Evolutionary conservation across 1,284 basidiomycete species (phyloP).

Genomic region (Earliella scabrosa): DNA sequence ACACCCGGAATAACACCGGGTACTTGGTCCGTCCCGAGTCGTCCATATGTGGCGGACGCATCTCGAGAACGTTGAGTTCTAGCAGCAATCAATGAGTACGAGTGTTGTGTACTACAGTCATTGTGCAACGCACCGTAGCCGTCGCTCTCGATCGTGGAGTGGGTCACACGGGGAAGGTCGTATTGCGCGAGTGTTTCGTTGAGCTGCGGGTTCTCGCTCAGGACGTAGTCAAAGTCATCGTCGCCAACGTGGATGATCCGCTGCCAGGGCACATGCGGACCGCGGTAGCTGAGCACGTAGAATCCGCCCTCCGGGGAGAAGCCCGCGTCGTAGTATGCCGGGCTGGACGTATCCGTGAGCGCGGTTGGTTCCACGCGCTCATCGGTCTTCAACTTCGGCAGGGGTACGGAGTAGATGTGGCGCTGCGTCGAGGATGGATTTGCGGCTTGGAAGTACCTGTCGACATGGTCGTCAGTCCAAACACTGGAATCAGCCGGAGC

Average conservation of each 20-base stretch:
- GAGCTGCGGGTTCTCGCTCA: conserved; percentile 77
- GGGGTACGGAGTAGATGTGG: conserved; percentile 78
- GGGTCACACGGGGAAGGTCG: conserved; percentile 72
- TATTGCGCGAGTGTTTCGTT: conserved; percentile 75
- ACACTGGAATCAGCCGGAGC: too few relatives aligned
- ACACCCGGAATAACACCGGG: conserved; percentile 90
- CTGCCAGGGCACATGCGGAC: conserved; percentile 89
- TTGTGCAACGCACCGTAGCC: conserved; percentile 83
- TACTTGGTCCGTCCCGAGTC: conserved; percentile 92
- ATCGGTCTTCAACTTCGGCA: conserved; percentile 50
- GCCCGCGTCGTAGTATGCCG: conserved; percentile 66
- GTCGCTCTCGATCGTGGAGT: conserved; percentile 77
- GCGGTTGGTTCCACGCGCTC: conserved; percentile 48
- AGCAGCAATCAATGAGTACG: background rate
- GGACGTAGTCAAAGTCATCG: conserved; percentile 60
- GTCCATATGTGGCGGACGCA: conserved; percentile 92
- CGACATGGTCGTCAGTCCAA: background rate
- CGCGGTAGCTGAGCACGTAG: conserved; percentile 81
- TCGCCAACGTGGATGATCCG: conserved; percentile 72
- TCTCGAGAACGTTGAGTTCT: conserved; percentile 89
- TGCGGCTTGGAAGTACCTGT: conserved; percentile 88
- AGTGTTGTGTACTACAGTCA: conserved; percentile 3
- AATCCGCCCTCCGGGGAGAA: conserved; percentile 89
- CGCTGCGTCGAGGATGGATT: conserved; percentile 83
- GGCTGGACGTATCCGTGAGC: conserved; percentile 68